Evolutionary conservation across 495 filamentous ascomycete genomes (phyloP), one percentile per base, ranked within the genome.

Genomic region (Neurospora sp.): DNA sequence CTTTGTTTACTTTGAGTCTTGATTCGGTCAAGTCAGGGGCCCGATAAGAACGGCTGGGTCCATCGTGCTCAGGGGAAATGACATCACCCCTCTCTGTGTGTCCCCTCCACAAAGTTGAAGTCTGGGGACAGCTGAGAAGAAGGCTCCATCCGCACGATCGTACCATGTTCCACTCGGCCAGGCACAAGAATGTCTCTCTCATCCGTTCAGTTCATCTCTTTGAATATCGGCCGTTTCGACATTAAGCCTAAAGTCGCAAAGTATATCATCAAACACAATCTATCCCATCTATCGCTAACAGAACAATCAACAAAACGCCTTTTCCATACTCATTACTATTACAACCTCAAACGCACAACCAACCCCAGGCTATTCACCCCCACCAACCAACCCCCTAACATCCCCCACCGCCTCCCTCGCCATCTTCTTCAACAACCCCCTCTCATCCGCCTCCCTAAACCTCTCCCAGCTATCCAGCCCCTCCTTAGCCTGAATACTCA

Each of bases 401-500:
- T 93, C 92, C 12, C 84, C 86, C 6, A 94, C 95, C 12, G 89
- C 94, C 74, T 88, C 88, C 79, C 93, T 85, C 3, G 93, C 93
- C 78, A 94, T 91, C 84, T 91, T 91, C 85, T 98, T 99, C 82
- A 99, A 81, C 78, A 94, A 87, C 60, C 86, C 86, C 79, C 88
- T 87, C 80, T 91, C 87, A 77, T 97, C 94, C 9, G 92, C 91
- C 82, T 95, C 93, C 9, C 92, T 84, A 75, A 89, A 94, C 75
- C 85, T 84, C 76, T 90, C 90, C 93, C 93, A 96, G 27, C 87
- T 88, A 81, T 93, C 94, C 74, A 97, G 78, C 0, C 92, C 95
- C 77, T 94, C 93, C 77, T 91, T 93, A 11, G 91, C 87, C 80
- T 95, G 91, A 71, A 98, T 93, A 74, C 90, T 93, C 77, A 99